Evolutionary conservation across 192 early-diverging fungal genomes (phyloP).

Genomic region (Borealophlyctis nickersoniae): DNA sequence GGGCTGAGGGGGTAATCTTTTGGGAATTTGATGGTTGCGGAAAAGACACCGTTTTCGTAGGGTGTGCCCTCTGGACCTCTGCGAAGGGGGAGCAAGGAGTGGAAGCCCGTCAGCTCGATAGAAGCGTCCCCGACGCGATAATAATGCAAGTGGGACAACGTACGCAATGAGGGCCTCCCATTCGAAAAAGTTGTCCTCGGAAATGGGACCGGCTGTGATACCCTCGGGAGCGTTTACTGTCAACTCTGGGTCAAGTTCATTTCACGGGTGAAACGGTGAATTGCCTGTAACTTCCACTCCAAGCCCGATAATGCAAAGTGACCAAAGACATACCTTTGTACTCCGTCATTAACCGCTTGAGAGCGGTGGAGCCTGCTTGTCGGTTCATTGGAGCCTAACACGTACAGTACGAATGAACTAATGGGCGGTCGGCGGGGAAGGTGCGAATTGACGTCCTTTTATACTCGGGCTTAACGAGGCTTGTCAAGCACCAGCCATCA

Average conservation of each 20-base stretch:
- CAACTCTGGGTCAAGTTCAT: slow-evolving; percentile 55
- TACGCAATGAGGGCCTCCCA: slow-evolving; percentile 89
- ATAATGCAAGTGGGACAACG: slow-evolving; percentile 18
- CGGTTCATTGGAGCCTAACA: too few relatives aligned
- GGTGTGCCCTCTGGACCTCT: slow-evolving; percentile 90
- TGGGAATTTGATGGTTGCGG: slow-evolving; percentile 83
- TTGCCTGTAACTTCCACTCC: neutral
- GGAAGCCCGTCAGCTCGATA: neutral
- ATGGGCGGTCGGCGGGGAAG: too few relatives aligned
- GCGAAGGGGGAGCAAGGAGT: neutral
- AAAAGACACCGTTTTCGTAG: slow-evolving; percentile 93
- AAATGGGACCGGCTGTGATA: slow-evolving; percentile 67
- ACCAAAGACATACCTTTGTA: slow-evolving; percentile 64
- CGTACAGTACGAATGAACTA: too few relatives aligned
- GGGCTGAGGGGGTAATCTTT: slow-evolving; percentile 94
- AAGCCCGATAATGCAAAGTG: slow-evolving; percentile 1
- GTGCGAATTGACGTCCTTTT: too few relatives aligned
- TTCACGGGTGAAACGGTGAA: neutral
- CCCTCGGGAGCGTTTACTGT: slow-evolving; percentile 89
- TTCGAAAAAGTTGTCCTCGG: slow-evolving; percentile 82
- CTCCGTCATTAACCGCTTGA: slow-evolving; percentile 90
- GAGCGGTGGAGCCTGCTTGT: slow-evolving; percentile 67
- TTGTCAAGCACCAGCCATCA: too few relatives aligned
- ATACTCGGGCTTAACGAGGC: too few relatives aligned
- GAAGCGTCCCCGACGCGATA: neutral